phyloP scores from a whole-genome alignment of 1,284 basidiomycete genomes.

The Kalmanozyma brasiliensis region DNA sequence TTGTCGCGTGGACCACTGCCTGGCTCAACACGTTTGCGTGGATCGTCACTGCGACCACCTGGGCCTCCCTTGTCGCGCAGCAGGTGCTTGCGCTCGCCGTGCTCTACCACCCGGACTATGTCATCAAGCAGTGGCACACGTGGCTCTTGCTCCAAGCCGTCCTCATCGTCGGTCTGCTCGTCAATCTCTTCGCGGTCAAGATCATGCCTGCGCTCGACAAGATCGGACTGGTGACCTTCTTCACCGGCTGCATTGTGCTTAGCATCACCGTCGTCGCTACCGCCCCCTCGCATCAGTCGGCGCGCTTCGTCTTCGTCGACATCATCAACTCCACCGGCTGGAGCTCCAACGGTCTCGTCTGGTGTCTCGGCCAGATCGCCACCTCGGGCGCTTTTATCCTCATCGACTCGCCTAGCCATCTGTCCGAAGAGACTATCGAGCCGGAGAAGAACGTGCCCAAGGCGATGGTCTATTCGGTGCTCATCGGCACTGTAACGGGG shows the following conservation, averaged over 20 bases:
- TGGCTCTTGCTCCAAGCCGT: conserved; percentile 27
- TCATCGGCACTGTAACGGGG: conserved; percentile 32
- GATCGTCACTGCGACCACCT: conserved; percentile 33
- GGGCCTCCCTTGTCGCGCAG: conserved; percentile 33
- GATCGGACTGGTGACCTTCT: conserved; percentile 28
- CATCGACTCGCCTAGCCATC: conserved; percentile 38
- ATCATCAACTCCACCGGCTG: conserved; percentile 31
- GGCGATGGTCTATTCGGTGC: conserved; percentile 35
- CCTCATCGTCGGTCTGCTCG: conserved; percentile 19
- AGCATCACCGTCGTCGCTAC: conserved; percentile 31
- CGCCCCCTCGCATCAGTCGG: conserved; percentile 28
- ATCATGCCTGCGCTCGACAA: conserved; percentile 36
- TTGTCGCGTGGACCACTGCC: conserved; percentile 37
- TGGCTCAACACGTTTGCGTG: conserved; percentile 40
- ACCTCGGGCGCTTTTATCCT: conserved; percentile 34
- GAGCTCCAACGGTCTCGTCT: conserved; percentile 26
- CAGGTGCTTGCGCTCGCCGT: conserved; percentile 30
- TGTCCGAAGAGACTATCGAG: conserved; percentile 35
- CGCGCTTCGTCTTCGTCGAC: conserved; percentile 34
- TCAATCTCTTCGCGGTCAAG: conserved; percentile 36
- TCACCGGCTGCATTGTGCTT: conserved; percentile 33
- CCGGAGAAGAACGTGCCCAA: conserved; percentile 38
- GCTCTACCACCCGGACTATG: conserved; percentile 29
- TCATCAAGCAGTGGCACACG: conserved; percentile 41
- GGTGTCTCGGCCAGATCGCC: conserved; percentile 32